Evolutionary conservation across 2,329 filamentous ascomycete genomes (phyloP), one percentile per base, ranked within the genome.

Genomic region (Fusarium siculi): DNA sequence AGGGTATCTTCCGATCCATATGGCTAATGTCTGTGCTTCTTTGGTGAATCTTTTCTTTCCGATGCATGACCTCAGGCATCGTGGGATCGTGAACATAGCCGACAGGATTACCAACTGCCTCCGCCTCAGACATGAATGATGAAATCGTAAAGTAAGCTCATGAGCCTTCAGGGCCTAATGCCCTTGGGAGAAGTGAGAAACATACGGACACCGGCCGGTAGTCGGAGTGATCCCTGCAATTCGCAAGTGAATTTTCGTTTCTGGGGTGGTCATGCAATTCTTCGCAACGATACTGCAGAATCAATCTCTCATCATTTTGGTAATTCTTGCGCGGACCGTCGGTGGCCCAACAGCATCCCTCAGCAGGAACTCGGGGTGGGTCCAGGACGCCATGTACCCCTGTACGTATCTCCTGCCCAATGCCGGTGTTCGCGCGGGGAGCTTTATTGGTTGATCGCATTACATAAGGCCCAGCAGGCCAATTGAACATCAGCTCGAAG

Each of bases 331-430:
- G 76, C 76, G 77, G 77, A 74, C 64, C 77, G 77, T 78, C 77
- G 76, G 77, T 78, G 76, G 74, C 63, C 72, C 72, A 77, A 73
- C 73, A 66, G 63, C 53, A 64, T 70, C 53, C 58, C 60, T 66
- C 71, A 76, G 65, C 73, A 78, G 76, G 76, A 78, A 78, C 75
- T 78, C 76, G 76, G 76, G 76, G 76, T 77, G 76, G 76, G 59
- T 62, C 64, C 52, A 37, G n/a, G 30, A 63, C 43, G 44, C 34
- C 56, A 69, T 53, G 47, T 61, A 61, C 23, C 67, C 59, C 44
- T 47, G 71, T 49, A 74, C 56, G 60, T 72, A 72, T 66, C 37
- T 63, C 30, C 43, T 52, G 50, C 37, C 73, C 67, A 61, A 57
- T 74, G 66, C 65, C 69, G 62, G 65, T 62, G 61, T 66, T 73